A percentile compares a stretch with the other conserved stretches of the same genome.
Conservation (phyloP, 2,329 filamentous ascomycete genomes). For the Xylaria sp. region DNA sequence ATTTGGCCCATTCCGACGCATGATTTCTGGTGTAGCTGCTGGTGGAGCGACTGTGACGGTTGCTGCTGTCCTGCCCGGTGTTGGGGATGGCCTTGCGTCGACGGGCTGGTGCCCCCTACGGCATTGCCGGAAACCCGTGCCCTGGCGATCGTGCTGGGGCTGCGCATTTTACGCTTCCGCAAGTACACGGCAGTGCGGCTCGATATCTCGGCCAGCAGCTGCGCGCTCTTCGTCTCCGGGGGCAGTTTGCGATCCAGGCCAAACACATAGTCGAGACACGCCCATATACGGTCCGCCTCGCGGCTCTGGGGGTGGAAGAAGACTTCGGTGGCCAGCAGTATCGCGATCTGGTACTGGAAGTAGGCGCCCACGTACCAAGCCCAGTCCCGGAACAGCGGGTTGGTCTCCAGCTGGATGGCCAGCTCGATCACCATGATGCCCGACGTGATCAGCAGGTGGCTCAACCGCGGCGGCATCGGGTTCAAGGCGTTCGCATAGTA, state of each 20-base stretch:
- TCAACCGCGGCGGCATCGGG: slow-evolving; percentile 65
- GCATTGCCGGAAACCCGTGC: slow-evolving; percentile 46
- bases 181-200: slow-evolving; percentile 65
- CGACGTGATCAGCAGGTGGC: slow-evolving; percentile 67
- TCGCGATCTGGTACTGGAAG: slow-evolving; percentile 73
- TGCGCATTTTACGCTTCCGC: slow-evolving; percentile 59
- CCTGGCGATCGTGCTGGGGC: slow-evolving; percentile 52
- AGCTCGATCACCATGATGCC: slow-evolving; percentile 58
- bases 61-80: slow-evolving; percentile 20
- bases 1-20: neutral
- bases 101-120: slow-evolving; percentile 36
- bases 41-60: neutral
- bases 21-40: slow-evolving; percentile 12
- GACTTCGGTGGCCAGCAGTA: slow-evolving; percentile 71
- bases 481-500: slow-evolving; percentile 59
- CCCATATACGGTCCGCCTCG: slow-evolving; percentile 71
- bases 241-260: slow-evolving; percentile 59
- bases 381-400: slow-evolving; percentile 60
- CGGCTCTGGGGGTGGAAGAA: slow-evolving; percentile 62
- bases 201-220: slow-evolving; percentile 66
- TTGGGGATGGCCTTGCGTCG: slow-evolving; percentile 19
- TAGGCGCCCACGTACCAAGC: slow-evolving; percentile 74
- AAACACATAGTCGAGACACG: slow-evolving; percentile 74
- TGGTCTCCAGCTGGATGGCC: slow-evolving; percentile 53
- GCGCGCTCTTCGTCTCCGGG: slow-evolving; percentile 62